Evolutionary conservation across 116 monocot genomes (phyloP).

Genomic region (Iris pallida): DNA sequence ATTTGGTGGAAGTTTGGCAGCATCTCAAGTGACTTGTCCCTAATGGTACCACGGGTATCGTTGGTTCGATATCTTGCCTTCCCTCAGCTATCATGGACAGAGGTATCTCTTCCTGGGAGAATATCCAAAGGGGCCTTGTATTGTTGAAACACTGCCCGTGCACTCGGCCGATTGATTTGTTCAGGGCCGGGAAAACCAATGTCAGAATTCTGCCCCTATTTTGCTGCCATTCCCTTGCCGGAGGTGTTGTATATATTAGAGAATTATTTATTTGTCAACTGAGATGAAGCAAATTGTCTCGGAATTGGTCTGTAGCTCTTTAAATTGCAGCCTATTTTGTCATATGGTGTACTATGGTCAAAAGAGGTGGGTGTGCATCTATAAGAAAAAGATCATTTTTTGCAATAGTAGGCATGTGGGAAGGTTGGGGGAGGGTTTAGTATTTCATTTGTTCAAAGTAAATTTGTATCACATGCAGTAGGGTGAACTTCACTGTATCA

Average conservation of each 20-base stretch:
- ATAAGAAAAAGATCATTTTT: too few relatives aligned
- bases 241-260: constrained; percentile 43
- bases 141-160: neutral
- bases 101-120: neutral
- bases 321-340: neutral
- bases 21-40: neutral
- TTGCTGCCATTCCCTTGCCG: constrained; percentile 18
- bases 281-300: constrained; percentile 14
- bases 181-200: neutral
- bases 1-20: too few relatives aligned
- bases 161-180: neutral
- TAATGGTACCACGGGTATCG: neutral
- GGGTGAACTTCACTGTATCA: too few relatives aligned
- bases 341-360: neutral
- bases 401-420: too few relatives aligned
- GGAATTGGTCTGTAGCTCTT: constrained; percentile 20
- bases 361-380: too few relatives aligned
- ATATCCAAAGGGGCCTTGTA: neutral
- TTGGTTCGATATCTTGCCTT: neutral
- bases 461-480: too few relatives aligned
- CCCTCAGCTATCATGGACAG: neutral
- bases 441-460: too few relatives aligned
- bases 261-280: constrained; percentile 10
- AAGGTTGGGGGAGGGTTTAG: too few relatives aligned
- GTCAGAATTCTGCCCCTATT: neutral